These are phyloP conservation scores for Tripterygium wilfordii DNA, from an alignment of 177 flowering plant genomes.

Conservation along the genomic window DNA sequence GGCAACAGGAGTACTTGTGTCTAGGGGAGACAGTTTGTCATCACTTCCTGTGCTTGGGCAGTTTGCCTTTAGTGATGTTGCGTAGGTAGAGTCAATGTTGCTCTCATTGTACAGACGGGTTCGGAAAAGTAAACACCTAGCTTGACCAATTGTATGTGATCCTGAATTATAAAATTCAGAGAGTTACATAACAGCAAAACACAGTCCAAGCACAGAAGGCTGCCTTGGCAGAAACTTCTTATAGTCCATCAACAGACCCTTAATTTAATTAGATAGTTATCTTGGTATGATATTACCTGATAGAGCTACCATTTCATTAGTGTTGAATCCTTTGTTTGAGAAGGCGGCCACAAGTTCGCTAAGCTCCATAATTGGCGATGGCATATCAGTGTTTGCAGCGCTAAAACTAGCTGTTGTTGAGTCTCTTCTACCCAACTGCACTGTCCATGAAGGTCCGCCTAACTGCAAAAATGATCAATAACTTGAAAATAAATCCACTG, in stretches of 20 bases:
- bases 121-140: conserved; percentile 31
- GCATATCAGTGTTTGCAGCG: conserved; percentile 18
- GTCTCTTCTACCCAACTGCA: conserved; percentile 32
- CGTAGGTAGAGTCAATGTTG: conserved; percentile 26
- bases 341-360: not conserved
- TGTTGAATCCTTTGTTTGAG: conserved; percentile 22
- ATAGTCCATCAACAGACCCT: too few relatives aligned
- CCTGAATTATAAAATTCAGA: too few relatives aligned
- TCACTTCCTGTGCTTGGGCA: conserved; percentile 28
- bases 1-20: conserved; percentile 10
- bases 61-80: conserved; percentile 14
- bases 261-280: not conserved
- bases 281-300: conserved; percentile 19
- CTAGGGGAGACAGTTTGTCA: conserved; percentile 24
- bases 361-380: conserved; percentile 13
- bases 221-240: too few relatives aligned
- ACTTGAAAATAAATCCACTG: too few relatives aligned
- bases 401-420: conserved; percentile 21
- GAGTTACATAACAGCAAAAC: too few relatives aligned
- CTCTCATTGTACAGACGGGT: conserved; percentile 26
- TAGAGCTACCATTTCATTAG: conserved; percentile 36
- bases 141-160: conserved; percentile 42
- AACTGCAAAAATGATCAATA: conserved; percentile 21
- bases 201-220: not conserved
- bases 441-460: conserved; percentile 30